A percentile compares a stretch with the other conserved stretches of the same genome.
These are phyloP conservation scores for Sporisorium graminicola DNA, from an alignment of 1,284 basidiomycete species.

Conservation along the genomic window DNA sequence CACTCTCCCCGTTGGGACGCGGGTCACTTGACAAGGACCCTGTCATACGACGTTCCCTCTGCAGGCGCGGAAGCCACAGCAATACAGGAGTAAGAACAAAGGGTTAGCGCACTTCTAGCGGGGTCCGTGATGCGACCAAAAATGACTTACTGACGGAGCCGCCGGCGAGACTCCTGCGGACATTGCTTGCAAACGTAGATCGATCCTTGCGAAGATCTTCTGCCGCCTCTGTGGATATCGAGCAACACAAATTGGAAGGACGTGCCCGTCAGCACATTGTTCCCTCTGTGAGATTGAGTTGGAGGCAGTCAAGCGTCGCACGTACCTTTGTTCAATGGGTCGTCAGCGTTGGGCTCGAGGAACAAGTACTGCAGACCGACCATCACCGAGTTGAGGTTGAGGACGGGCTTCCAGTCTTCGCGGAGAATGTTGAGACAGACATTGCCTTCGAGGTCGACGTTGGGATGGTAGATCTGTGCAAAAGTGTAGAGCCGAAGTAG, in stretches of 20 bases:
- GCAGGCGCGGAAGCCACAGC: neutral
- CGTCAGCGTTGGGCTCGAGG: constrained; percentile 97
- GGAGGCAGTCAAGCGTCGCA: neutral
- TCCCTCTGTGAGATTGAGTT: neutral
- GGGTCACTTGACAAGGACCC: constrained; percentile 48
- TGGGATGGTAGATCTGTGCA: constrained; percentile 95
- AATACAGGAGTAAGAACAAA: neutral
- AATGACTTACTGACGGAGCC: constrained; percentile 57
- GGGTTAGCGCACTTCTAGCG: neutral
- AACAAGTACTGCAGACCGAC: constrained; percentile 98
- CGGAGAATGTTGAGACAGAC: constrained; percentile 90
- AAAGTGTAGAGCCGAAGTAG: neutral
- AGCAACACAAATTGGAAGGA: neutral
- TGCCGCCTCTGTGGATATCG: constrained; percentile 62
- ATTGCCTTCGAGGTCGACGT: constrained; percentile 96
- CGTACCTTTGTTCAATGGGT: constrained; percentile 96
- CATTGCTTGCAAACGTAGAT: constrained; percentile 59
- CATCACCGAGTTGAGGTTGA: constrained; percentile 96
- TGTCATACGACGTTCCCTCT: constrained; percentile 65
- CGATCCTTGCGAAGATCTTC: constrained; percentile 66
- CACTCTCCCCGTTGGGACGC: neutral
- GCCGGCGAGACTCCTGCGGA: constrained; percentile 58
- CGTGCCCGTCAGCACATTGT: neutral
- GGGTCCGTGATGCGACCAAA: neutral
- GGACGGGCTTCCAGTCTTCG: constrained; percentile 99